A percentile compares a stretch with the other conserved stretches of the same genome.
phyloP scores from a whole-genome alignment of 306 rosid genomes.

The Vigna unguiculata region DNA sequence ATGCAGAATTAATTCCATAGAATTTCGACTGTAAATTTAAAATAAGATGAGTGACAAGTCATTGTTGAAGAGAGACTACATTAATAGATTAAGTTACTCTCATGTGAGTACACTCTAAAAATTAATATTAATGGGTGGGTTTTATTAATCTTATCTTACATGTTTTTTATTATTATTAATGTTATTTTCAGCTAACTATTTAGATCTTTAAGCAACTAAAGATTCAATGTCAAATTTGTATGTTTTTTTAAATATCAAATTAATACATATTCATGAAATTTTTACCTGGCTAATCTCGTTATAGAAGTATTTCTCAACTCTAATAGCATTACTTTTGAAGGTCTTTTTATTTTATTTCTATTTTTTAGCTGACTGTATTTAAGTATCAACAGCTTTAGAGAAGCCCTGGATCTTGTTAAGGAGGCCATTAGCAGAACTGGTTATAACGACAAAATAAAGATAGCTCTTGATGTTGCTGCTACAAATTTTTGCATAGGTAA shows the following conservation, averaged over 20 bases:
- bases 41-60: neutral
- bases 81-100: slow-evolving; percentile 4
- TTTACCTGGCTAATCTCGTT: neutral
- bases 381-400: slow-evolving; percentile 67
- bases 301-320: neutral
- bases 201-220: slow-evolving; percentile 6
- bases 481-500: slow-evolving; percentile 91
- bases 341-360: slow-evolving; percentile 32
- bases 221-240: slow-evolving; percentile 1
- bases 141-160: slow-evolving; percentile 10
- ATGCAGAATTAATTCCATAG: neutral
- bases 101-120: neutral
- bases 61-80: neutral
- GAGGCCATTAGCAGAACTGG: slow-evolving; percentile 89
- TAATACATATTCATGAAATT: slow-evolving; percentile 2
- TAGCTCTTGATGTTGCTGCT: slow-evolving; percentile 86
- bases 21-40: neutral
- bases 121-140: slow-evolving; percentile 20
- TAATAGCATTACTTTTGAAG: slow-evolving; percentile 13
- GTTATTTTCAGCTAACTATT: neutral
- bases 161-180: neutral
- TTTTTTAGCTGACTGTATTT: slow-evolving; percentile 40
- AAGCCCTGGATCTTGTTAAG: slow-evolving; percentile 91
- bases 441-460: slow-evolving; percentile 78
- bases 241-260: slow-evolving; percentile 1